Evolutionary conservation across 2,329 filamentous ascomycete species (phyloP).

Genomic region (Botrytis fragariae): DNA sequence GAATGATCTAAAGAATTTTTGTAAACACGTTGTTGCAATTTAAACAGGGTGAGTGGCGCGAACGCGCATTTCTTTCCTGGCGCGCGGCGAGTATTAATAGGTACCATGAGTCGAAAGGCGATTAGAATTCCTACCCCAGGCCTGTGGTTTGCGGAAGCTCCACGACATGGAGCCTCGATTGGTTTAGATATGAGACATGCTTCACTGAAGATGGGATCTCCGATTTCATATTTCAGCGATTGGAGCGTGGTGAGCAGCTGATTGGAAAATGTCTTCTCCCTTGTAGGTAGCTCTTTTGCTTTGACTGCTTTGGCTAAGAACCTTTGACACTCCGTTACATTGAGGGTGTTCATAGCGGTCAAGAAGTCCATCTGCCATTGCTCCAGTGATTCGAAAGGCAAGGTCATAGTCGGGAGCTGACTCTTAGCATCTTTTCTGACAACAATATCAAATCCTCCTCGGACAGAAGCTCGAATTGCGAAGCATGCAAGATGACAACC

Average conservation of each 20-base stretch:
- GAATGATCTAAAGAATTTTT: constrained; percentile 53
- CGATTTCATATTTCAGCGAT: constrained; percentile 43
- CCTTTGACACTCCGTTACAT: constrained; percentile 45
- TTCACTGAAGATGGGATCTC: constrained; percentile 46
- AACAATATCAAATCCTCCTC: constrained; percentile 41
- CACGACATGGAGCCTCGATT: constrained; percentile 44
- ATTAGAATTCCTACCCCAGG: constrained; percentile 45
- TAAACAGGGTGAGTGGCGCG: constrained; percentile 63
- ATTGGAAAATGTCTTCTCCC: constrained; percentile 46
- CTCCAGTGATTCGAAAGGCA: constrained; percentile 54
- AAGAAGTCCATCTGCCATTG: constrained; percentile 55
- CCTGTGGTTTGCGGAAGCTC: constrained; percentile 28
- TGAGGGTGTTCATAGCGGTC: constrained; percentile 44
- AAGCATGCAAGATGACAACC: constrained; percentile 60
- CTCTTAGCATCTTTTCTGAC: constrained; percentile 48
- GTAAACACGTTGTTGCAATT: constrained; percentile 62
- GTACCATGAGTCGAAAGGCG: constrained; percentile 59
- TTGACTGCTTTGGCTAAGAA: constrained; percentile 37
- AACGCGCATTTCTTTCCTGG: constrained; percentile 55
- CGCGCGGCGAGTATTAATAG: constrained; percentile 55
- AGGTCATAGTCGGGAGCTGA: constrained; percentile 57
- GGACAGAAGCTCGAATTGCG: constrained; percentile 50
- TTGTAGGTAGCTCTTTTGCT: constrained; percentile 40
- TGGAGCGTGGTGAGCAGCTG: constrained; percentile 46
- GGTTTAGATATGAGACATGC: constrained; percentile 46